Conservation (phyloP, 2,329 filamentous ascomycete genomes). For the Colletotrichum karsti region DNA sequence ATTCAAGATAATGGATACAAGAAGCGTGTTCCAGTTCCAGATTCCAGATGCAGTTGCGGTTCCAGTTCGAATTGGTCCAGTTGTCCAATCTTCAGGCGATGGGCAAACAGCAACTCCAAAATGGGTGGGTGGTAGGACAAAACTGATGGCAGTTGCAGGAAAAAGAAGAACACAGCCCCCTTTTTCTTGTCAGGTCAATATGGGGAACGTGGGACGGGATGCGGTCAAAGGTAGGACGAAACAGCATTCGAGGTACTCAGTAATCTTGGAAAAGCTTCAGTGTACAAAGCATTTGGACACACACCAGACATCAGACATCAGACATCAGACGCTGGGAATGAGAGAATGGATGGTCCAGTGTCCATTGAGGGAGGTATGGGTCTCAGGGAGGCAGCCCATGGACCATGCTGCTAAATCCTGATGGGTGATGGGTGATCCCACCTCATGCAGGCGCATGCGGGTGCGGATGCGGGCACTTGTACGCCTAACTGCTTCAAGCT, state of each 20-base stretch:
- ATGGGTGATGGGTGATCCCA: too few relatives aligned
- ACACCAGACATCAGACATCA: too few relatives aligned
- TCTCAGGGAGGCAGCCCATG: background rate
- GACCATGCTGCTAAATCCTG: too few relatives aligned
- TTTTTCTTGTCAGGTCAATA: constrained; percentile 25
- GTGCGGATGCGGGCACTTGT: background rate
- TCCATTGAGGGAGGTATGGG: too few relatives aligned
- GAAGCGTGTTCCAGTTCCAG: constrained; percentile 18
- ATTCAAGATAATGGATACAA: background rate
- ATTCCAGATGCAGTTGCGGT: background rate
- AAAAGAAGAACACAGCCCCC: constrained; percentile 28
- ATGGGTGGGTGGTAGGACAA: constrained; percentile 7
- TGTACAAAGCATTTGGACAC: too few relatives aligned
- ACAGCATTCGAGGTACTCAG: background rate
- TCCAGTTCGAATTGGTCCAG: background rate
- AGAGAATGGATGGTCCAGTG: too few relatives aligned
- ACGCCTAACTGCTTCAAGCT: background rate
- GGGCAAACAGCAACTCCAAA: background rate
- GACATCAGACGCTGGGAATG: background rate
- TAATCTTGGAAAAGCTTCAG: background rate
- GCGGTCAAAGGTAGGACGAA: constrained; percentile 16
- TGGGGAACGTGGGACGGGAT: constrained; percentile 21
- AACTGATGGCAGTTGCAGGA: background rate
- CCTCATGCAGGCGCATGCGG: background rate
- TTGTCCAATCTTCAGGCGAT: constrained; percentile 12